These are phyloP conservation scores for Aspergillus pseudoterreus DNA, from an alignment of 2,329 filamentous ascomycete species.

Conservation along the genomic window DNA sequence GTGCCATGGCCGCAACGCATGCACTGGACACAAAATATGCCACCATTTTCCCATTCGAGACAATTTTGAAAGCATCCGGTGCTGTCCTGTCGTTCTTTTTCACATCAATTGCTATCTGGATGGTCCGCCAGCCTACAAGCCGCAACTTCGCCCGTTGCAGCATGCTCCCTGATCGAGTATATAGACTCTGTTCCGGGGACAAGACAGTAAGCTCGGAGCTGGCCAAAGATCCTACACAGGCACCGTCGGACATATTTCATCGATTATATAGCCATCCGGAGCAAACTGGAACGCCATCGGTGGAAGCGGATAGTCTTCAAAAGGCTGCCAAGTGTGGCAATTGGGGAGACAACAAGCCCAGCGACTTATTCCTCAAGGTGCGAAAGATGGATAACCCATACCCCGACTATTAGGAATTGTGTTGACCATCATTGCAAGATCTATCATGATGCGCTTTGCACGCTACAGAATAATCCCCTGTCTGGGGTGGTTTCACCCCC, in stretches of 20 bases:
- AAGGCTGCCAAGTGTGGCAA: conserved; percentile 60
- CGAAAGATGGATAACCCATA: conserved; percentile 9
- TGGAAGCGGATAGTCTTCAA: conserved; percentile 41
- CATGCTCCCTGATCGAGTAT: conserved; percentile 47
- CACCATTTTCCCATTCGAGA: neutral
- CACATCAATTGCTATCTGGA: conserved; percentile 6
- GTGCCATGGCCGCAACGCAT: neutral
- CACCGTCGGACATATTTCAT: conserved; percentile 54
- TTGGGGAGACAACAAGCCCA: conserved; percentile 63
- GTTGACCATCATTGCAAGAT: conserved; percentile 35
- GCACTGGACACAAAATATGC: neutral
- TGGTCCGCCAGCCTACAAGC: conserved; percentile 13
- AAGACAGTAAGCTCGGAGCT: conserved; percentile 58
- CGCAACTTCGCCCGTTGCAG: conserved; percentile 9
- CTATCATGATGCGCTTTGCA: conserved; percentile 60
- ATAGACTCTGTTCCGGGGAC: conserved; percentile 50
- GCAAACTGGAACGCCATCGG: conserved; percentile 14
- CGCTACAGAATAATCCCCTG: conserved; percentile 38
- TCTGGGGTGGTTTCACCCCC: conserved; percentile 54
- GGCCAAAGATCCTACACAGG: conserved; percentile 50
- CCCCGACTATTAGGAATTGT: neutral
- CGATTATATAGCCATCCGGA: conserved; percentile 49
- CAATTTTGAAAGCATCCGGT: conserved; percentile 4
- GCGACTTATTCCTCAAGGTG: conserved; percentile 63
- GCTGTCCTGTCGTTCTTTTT: conserved; percentile 3